A percentile compares a stretch with the other conserved stretches of the same genome.
Conservation (phyloP, 768 basidiomycete species). For the Leccinum uliginosum region DNA sequence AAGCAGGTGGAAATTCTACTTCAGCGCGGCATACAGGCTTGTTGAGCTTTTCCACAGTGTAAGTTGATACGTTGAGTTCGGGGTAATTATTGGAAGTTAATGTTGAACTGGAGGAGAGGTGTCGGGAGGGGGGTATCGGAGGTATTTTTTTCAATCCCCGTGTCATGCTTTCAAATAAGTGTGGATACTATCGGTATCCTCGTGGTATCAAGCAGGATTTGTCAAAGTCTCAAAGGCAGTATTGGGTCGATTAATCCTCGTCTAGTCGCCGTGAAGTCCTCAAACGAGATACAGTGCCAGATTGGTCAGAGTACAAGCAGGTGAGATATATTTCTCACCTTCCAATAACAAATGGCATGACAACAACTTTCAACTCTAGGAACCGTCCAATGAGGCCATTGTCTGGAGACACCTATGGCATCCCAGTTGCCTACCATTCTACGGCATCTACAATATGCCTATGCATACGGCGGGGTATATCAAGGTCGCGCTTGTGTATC, state of each 20-base stretch:
- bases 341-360: not conserved
- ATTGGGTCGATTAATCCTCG: constrained; percentile 12
- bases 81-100: constrained; percentile 16
- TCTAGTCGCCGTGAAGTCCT: constrained; percentile 26
- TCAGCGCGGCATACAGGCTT: constrained; percentile 1
- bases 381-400: constrained; percentile 28
- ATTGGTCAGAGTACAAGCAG: constrained; percentile 10
- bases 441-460: constrained; percentile 27
- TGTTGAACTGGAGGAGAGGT: constrained; percentile 12
- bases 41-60: constrained; percentile 25
- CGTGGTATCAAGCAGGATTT: constrained; percentile 20
- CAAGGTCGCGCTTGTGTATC: constrained; percentile 31
- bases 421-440: constrained; percentile 33
- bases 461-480: constrained; percentile 9
- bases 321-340: constrained; percentile 4
- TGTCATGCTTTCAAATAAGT: constrained; percentile 18
- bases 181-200: constrained; percentile 20
- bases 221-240: constrained; percentile 18
- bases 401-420: constrained; percentile 34
- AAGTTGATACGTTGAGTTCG: not conserved
- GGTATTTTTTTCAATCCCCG: constrained; percentile 14
- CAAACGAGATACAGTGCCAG: not conserved
- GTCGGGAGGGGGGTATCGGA: constrained; percentile 18
- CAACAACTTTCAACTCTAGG: constrained; percentile 3
- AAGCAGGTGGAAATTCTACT: constrained; percentile 3